A percentile compares a stretch with the other conserved stretches of the same genome.
These are phyloP conservation scores for Solanum corneliomulleri DNA, from an alignment of 257 asterid genomes.

Conservation along the genomic window DNA sequence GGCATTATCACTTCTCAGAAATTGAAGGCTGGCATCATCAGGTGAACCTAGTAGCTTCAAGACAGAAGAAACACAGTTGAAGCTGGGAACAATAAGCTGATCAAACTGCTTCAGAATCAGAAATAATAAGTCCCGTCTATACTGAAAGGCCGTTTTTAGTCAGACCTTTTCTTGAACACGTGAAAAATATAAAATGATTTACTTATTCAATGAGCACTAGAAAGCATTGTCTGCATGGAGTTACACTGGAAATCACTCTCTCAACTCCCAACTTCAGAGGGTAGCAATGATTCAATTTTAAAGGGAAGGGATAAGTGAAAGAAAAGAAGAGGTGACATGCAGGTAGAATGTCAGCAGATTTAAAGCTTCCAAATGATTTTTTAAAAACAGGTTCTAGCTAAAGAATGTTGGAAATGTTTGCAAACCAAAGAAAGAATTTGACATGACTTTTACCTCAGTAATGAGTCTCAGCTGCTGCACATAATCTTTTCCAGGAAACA, in stretches of 20 bases:
- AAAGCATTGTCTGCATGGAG: background rate
- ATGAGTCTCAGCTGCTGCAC: slow-evolving; percentile 81
- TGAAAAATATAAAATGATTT: background rate
- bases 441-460: slow-evolving; percentile 46
- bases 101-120: background rate
- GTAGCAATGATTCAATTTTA: background rate
- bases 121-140: background rate
- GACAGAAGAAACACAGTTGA: slow-evolving; percentile 6
- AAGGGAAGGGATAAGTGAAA: background rate
- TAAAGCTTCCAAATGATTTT: background rate
- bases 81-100: background rate
- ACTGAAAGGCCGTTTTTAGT: background rate
- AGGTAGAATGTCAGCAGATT: background rate
- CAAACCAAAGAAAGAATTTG: background rate
- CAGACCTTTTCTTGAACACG: background rate
- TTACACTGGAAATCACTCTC: background rate
- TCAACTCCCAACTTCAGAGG: background rate
- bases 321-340: background rate
- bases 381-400: background rate
- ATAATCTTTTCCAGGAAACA: slow-evolving; percentile 80
- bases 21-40: slow-evolving; percentile 60
- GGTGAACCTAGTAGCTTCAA: slow-evolving; percentile 75
- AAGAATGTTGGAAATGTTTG: background rate
- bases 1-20: slow-evolving; percentile 65
- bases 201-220: background rate